Evolutionary conservation across 2,329 filamentous ascomycete species (phyloP).

Genomic region (Cercospora brassicicola): DNA sequence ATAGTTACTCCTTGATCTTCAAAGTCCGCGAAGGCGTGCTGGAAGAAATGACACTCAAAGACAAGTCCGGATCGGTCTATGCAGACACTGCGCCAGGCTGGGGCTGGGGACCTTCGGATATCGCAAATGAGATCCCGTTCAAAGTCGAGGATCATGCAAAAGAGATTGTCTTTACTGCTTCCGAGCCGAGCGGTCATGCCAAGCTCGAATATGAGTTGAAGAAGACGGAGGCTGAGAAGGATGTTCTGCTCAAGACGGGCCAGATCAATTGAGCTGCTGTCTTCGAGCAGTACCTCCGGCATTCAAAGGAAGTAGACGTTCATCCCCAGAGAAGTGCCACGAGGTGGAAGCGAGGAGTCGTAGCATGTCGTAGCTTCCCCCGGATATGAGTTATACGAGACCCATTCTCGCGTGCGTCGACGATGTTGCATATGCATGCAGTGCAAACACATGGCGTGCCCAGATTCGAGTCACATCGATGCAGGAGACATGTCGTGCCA

Average conservation of each 20-base stretch:
- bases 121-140: conserved; percentile 3
- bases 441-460: neutral
- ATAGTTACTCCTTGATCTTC: neutral
- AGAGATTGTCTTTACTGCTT: conserved; percentile 3
- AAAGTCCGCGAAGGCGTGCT: neutral
- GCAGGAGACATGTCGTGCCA: conserved; percentile 7
- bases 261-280: neutral
- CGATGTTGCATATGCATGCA: neutral
- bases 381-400: neutral
- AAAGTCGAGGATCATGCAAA: neutral
- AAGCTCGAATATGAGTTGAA: conserved; percentile 2
- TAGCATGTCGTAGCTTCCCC: neutral
- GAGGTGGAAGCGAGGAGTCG: neutral
- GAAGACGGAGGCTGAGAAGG: neutral
- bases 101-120: neutral
- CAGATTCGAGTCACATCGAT: neutral
- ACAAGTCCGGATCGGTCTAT: neutral
- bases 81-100: conserved; percentile 5
- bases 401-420: neutral
- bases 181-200: neutral
- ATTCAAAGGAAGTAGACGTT: neutral
- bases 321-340: neutral
- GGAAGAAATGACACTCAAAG: conserved; percentile 2
- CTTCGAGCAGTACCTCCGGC: neutral
- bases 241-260: neutral